Conservation (phyloP, 1,284 basidiomycete genomes). For the Apiotrichum gamsii region DNA sequence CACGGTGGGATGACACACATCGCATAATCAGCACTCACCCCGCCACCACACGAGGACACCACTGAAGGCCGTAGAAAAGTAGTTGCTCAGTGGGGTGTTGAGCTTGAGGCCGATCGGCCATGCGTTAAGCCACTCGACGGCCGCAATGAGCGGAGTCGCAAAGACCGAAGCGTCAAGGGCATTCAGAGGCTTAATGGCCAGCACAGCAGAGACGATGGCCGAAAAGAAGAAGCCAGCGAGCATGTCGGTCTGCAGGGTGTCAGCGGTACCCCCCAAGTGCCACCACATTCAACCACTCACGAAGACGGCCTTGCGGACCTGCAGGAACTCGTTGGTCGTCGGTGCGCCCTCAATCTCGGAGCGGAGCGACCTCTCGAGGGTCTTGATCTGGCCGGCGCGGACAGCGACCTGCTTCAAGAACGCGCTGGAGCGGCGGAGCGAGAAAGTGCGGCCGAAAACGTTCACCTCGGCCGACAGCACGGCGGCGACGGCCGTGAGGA, state of each 20-base stretch:
- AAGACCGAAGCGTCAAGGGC: conserved; percentile 1
- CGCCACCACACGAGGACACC: conserved; percentile 62
- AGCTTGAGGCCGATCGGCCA: conserved; percentile 97
- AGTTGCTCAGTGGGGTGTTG: conserved; percentile 82
- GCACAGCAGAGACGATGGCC: background rate
- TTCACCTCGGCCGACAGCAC: conserved; percentile 66
- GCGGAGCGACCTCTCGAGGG: background rate
- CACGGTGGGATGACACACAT: background rate
- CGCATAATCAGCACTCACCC: too few relatives aligned
- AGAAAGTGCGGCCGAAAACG: conserved; percentile 3
- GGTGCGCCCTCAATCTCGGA: background rate
- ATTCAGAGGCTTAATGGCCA: background rate
- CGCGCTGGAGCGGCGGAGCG: background rate
- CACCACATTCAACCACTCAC: background rate
- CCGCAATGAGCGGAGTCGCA: conserved; percentile 9
- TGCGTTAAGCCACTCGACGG: conserved; percentile 68
- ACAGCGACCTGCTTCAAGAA: conserved; percentile 2
- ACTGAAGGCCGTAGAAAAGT: conserved; percentile 68
- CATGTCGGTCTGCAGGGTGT: conserved; percentile 1
- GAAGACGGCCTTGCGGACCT: background rate
- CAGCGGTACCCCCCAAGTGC: background rate
- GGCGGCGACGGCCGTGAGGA: conserved; percentile 69
- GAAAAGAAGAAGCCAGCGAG: conserved; percentile 1
- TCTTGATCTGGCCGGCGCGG: background rate
- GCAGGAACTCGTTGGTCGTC: background rate